Percentiles rank a stretch among this genome's conserved stretches.
These are phyloP conservation scores for Aspergillus tubingensis DNA, from an alignment of 2,329 filamentous ascomycete genomes.

Conservation along the genomic window DNA sequence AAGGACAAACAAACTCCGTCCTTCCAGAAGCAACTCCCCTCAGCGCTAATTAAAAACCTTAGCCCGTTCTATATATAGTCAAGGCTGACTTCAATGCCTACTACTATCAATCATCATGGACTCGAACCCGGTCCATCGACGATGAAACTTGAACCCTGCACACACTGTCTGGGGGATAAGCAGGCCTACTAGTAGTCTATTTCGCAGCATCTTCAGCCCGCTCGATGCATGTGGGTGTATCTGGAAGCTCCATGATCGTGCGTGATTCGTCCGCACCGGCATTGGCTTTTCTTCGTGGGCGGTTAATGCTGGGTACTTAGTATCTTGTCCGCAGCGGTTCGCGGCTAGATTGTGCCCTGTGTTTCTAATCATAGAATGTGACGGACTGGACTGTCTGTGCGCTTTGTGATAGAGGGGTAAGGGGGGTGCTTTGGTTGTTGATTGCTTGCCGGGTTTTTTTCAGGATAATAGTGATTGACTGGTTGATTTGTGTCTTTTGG, in stretches of 20 bases:
- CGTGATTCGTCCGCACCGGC: neutral
- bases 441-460: neutral
- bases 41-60: neutral
- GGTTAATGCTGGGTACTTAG: constrained; percentile 1
- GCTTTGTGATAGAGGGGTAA: neutral
- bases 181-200: neutral
- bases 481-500: neutral
- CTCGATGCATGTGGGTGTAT: constrained; percentile 4
- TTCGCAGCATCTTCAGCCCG: neutral
- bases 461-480: neutral
- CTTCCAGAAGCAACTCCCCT: neutral
- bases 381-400: constrained; percentile 9
- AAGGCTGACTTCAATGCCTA: neutral
- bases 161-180: neutral
- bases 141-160: neutral
- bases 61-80: neutral
- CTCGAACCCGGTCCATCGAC: neutral
- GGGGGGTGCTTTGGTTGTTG: neutral
- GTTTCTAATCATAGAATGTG: constrained; percentile 20
- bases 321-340: constrained; percentile 6
- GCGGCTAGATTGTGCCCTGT: constrained; percentile 1
- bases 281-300: neutral
- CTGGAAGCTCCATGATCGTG: neutral
- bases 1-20: neutral
- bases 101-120: neutral